phyloP scores from a whole-genome alignment of 768 basidiomycete species.

The Hypholoma sublateritium region DNA sequence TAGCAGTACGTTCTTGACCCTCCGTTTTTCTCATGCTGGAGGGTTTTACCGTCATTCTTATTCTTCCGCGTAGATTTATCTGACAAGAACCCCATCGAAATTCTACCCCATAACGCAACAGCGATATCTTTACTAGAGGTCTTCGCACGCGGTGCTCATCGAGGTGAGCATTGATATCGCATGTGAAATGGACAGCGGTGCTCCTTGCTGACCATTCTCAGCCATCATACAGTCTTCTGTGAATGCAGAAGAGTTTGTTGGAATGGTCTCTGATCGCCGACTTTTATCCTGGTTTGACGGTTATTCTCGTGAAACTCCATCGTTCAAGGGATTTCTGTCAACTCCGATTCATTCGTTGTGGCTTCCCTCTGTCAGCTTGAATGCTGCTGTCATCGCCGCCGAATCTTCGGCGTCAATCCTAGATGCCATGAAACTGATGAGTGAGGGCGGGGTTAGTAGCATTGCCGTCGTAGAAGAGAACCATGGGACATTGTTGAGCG shows the following conservation, averaged over 20 bases:
- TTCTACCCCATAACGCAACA: conserved; percentile 60
- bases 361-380: conserved; percentile 66
- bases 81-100: conserved; percentile 78
- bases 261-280: conserved; percentile 73
- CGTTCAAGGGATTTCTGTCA: conserved; percentile 46
- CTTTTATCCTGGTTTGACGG: conserved; percentile 69
- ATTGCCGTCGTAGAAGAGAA: conserved; percentile 75
- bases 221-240: conserved; percentile 55
- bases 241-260: conserved; percentile 50
- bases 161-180: conserved; percentile 43
- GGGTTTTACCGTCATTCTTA: background rate
- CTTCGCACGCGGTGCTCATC: conserved; percentile 72
- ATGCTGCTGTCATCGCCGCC: conserved; percentile 61
- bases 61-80: conserved; percentile 59
- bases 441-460: conserved; percentile 82
- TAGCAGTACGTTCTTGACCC: conserved; percentile 56
- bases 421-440: conserved; percentile 85
- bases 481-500: conserved; percentile 61
- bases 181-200: background rate
- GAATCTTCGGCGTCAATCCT: conserved; percentile 62
- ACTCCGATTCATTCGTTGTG: conserved; percentile 56
- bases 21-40: background rate
- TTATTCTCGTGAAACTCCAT: conserved; percentile 47
- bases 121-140: conserved; percentile 60
- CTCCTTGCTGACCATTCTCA: conserved; percentile 20